Percentiles rank a stretch among this genome's conserved stretches.
Evolutionary conservation across 495 filamentous ascomycete species (phyloP).

Genomic region (Xylaria cubensis): DNA sequence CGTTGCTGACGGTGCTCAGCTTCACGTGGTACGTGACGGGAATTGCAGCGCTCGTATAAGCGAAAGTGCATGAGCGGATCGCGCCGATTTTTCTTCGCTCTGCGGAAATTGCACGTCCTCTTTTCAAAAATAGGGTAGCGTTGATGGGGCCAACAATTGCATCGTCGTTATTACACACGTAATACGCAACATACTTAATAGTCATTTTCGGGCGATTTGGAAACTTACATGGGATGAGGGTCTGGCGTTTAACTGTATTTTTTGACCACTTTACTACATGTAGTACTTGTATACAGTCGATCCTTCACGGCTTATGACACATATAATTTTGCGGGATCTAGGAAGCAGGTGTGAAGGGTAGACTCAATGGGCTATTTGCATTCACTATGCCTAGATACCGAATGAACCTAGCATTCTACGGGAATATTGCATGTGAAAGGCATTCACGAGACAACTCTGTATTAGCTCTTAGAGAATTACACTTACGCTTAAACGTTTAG

Average conservation of each 20-base stretch:
- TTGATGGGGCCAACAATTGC: conserved; percentile 2
- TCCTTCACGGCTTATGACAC: conserved; percentile 19
- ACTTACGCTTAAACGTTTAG: conserved; percentile 29
- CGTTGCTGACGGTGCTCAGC: conserved; percentile 73
- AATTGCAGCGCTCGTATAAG: conserved; percentile 62
- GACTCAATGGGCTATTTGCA: neutral
- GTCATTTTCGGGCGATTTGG: conserved; percentile 1
- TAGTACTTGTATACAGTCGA: conserved; percentile 23
- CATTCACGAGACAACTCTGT: conserved; percentile 33
- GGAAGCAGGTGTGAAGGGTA: neutral
- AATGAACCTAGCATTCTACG: conserved; percentile 1
- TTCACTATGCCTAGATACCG: neutral
- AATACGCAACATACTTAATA: conserved; percentile 14
- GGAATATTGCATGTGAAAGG: conserved; percentile 30
- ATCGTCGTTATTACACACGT: conserved; percentile 21
- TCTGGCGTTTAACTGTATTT: conserved; percentile 23
- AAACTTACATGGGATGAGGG: conserved; percentile 5
- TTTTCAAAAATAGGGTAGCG: neutral
- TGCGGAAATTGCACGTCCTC: neutral
- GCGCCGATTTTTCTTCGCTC: neutral
- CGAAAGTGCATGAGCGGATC: conserved; percentile 31
- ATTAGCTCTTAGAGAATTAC: conserved; percentile 45
- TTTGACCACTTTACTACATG: conserved; percentile 10
- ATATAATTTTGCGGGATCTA: conserved; percentile 6
- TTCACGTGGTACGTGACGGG: conserved; percentile 89